Evolutionary conservation across 345 rosid species (phyloP).

Genomic region (Gossypium sturtianum): DNA sequence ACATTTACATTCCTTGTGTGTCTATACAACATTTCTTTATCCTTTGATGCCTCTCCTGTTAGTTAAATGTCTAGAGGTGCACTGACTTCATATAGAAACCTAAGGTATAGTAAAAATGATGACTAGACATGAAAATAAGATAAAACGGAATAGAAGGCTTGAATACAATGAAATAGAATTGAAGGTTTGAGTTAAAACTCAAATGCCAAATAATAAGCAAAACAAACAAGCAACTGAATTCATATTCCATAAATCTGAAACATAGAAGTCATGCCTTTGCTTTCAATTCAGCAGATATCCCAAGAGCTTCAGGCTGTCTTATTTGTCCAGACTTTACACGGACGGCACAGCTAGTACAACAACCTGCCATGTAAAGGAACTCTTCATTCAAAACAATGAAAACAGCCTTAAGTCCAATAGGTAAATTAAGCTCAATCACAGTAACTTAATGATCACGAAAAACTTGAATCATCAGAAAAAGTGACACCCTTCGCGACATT

Average conservation of each 20-base stretch:
- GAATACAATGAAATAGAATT: background rate
- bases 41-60: background rate
- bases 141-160: background rate
- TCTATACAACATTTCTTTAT: background rate
- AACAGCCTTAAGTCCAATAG: background rate
- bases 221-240: background rate
- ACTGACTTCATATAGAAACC: background rate
- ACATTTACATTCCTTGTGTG: background rate
- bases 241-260: background rate
- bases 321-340: constrained; percentile 81
- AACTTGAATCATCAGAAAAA: background rate
- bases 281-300: constrained; percentile 87
- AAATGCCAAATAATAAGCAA: background rate
- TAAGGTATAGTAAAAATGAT: background rate
- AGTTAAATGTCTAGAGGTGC: background rate
- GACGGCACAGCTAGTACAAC: constrained; percentile 97
- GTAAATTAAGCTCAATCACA: background rate
- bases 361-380: constrained; percentile 44
- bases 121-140: background rate
- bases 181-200: background rate
- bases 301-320: constrained; percentile 91
- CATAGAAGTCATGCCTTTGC: constrained; percentile 46
- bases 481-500: background rate
- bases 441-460: background rate
- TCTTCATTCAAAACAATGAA: background rate